Evolutionary conservation across 192 early-diverging fungal species (phyloP).

Genomic region (Backusella morwellensis): DNA sequence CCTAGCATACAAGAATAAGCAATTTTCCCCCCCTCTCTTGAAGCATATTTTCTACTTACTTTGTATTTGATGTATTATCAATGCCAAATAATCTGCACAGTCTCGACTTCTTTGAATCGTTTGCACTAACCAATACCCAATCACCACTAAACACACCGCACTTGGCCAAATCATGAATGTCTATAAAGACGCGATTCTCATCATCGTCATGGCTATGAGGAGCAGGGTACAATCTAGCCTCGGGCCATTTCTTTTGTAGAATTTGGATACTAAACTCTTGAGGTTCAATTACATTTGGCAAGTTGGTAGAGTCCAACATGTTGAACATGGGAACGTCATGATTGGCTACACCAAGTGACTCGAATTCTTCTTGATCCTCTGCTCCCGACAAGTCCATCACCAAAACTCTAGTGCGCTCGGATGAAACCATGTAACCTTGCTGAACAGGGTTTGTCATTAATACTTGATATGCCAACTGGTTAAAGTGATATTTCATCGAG

Average conservation of each 20-base stretch:
- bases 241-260: constrained; percentile 37
- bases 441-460: constrained; percentile 65
- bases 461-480: constrained; percentile 36
- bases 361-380: not conserved
- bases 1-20: constrained; percentile 1
- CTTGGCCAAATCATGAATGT: constrained; percentile 44
- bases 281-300: constrained; percentile 17
- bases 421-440: constrained; percentile 53
- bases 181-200: constrained; percentile 49
- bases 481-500: constrained; percentile 32
- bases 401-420: constrained; percentile 51
- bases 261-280: constrained; percentile 32
- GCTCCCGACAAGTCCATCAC: constrained; percentile 34
- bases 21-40: not conserved
- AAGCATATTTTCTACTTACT: not conserved
- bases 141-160: constrained; percentile 60
- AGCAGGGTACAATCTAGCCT: constrained; percentile 42
- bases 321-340: not conserved
- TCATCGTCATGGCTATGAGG: constrained; percentile 49
- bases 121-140: constrained; percentile 49
- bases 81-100: constrained; percentile 41
- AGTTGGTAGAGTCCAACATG: not conserved
- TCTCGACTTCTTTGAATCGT: constrained; percentile 33
- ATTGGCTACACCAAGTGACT: not conserved
- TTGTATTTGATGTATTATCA: constrained; percentile 10